Percentiles rank a stretch among this genome's conserved stretches.
These are phyloP conservation scores for Salvia rosmarinus DNA, from an alignment of 257 asterid genomes.

Conservation along the genomic window DNA sequence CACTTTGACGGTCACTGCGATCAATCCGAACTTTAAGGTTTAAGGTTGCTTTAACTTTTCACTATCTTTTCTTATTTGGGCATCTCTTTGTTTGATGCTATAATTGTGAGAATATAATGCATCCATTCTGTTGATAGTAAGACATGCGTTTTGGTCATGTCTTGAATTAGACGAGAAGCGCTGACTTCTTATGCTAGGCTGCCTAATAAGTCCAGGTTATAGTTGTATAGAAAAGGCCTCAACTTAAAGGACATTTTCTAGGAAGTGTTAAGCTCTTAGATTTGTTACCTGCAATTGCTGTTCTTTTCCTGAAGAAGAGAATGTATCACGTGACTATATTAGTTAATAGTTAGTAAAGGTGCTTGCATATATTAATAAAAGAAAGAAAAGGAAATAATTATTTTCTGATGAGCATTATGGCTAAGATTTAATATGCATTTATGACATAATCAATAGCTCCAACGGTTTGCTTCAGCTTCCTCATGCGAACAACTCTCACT, in stretches of 20 bases:
- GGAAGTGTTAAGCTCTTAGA: background rate
- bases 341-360: constrained; percentile 2
- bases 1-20: background rate
- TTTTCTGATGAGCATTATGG: background rate
- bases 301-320: background rate
- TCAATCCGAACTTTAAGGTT: background rate
- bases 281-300: background rate
- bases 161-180: background rate
- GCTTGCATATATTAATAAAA: background rate
- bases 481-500: background rate
- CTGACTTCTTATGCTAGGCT: background rate
- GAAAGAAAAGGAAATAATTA: background rate
- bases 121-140: background rate
- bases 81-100: too few species aligned
- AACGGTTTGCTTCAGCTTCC: constrained; percentile 8
- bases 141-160: background rate
- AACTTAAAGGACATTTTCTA: background rate
- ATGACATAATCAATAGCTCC: background rate
- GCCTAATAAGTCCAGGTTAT: background rate
- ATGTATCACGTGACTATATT: background rate
- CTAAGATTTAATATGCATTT: background rate
- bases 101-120: background rate
- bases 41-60: background rate
- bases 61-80: background rate
- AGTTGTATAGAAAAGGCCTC: background rate